Evolutionary conservation across 1,139 yeast genomes (phyloP).

Genomic region (Hyphopichia buzzinii): DNA sequence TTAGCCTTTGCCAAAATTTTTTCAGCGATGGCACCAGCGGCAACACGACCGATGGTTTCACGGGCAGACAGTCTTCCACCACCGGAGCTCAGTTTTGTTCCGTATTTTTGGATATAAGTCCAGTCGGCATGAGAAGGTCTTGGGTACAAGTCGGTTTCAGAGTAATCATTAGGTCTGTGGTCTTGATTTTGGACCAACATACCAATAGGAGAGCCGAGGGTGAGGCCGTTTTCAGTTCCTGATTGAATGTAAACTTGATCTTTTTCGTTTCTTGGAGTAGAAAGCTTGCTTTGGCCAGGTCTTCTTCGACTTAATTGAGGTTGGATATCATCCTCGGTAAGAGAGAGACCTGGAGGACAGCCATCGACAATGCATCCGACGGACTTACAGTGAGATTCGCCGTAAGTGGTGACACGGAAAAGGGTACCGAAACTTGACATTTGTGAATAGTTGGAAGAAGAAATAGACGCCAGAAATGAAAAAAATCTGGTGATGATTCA

Average conservation of each 20-base stretch:
- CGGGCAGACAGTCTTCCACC: conserved; percentile 98
- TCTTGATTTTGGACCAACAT: conserved; percentile 92
- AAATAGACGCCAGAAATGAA: too few species aligned
- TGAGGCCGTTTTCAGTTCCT: conserved; percentile 88
- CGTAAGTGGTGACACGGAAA: conserved; percentile 84
- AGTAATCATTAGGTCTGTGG: conserved; percentile 94
- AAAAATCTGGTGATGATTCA: background rate
- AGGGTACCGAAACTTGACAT: conserved; percentile 48
- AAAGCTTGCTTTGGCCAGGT: conserved; percentile 91
- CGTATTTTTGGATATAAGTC: conserved; percentile 89
- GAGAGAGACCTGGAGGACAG: conserved; percentile 89
- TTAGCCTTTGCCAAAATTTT: conserved; percentile 75
- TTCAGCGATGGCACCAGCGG: conserved; percentile 98
- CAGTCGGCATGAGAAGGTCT: conserved; percentile 98
- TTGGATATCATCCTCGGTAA: conserved; percentile 85
- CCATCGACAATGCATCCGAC: conserved; percentile 99
- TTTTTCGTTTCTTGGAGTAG: conserved; percentile 95
- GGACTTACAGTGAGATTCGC: conserved; percentile 97
- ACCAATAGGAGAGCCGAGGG: conserved; percentile 94
- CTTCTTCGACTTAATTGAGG: conserved; percentile 95
- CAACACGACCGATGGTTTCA: conserved; percentile 97
- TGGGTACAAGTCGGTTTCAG: conserved; percentile 92
- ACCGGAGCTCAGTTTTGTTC: conserved; percentile 89
- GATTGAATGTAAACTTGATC: conserved; percentile 91
- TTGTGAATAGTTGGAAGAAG: too few species aligned